phyloP scores from a whole-genome alignment of 495 filamentous ascomycete species.

The Polyplosphaeria fusca region DNA sequence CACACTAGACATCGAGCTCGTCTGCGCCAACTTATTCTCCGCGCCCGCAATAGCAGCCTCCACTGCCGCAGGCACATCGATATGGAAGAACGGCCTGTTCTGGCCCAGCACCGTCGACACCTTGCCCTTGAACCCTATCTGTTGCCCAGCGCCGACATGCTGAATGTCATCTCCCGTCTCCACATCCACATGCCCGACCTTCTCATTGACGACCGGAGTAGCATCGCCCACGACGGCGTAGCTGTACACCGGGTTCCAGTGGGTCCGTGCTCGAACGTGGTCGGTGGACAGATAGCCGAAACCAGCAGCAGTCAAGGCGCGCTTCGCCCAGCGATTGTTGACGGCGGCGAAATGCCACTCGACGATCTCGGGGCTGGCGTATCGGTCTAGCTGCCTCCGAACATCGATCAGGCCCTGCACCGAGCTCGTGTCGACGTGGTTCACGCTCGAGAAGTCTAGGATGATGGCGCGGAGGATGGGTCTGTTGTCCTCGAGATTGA shows the following conservation, averaged over 20 bases:
- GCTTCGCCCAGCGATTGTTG: constrained; percentile 96
- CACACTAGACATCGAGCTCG: neutral
- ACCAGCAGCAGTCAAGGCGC: constrained; percentile 83
- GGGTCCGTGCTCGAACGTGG: constrained; percentile 42
- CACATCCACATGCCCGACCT: constrained; percentile 11
- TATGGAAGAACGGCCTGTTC: constrained; percentile 89
- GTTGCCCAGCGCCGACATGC: neutral
- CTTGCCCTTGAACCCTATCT: constrained; percentile 34
- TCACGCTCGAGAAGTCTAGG: constrained; percentile 90
- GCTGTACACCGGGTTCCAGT: constrained; percentile 90
- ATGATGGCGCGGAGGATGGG: constrained; percentile 88
- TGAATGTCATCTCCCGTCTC: constrained; percentile 30
- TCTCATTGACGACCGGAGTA: constrained; percentile 17
- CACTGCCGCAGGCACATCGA: constrained; percentile 85
- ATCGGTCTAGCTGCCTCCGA: constrained; percentile 90
- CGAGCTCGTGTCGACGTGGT: constrained; percentile 93
- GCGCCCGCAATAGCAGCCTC: constrained; percentile 82
- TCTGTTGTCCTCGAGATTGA: constrained; percentile 49
- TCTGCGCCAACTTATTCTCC: constrained; percentile 43
- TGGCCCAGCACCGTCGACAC: constrained; percentile 73
- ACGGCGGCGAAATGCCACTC: constrained; percentile 97
- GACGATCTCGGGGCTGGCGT: constrained; percentile 75
- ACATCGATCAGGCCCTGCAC: constrained; percentile 95
- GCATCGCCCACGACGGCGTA: constrained; percentile 78
- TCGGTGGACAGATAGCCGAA: constrained; percentile 77